Percentiles rank a stretch among this genome's conserved stretches.
Conservation (phyloP, 1,139 yeast species). For the Pichia terricola region DNA sequence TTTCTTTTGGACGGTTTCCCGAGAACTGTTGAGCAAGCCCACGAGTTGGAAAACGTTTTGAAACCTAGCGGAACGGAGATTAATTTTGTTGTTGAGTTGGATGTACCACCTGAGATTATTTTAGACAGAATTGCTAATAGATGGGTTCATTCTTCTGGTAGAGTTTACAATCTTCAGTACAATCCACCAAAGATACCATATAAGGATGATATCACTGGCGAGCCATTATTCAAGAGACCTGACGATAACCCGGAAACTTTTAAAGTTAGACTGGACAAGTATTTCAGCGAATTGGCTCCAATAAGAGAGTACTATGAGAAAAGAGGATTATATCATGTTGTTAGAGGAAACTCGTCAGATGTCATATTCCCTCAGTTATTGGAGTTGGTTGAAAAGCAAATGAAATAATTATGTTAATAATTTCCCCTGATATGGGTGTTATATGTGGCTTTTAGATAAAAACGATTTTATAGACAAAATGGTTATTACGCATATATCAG, state of each 20-base stretch:
- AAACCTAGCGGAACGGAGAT: constrained; percentile 31
- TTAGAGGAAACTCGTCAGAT: constrained; percentile 76
- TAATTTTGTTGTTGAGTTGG: constrained; percentile 72
- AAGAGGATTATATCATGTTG: constrained; percentile 44
- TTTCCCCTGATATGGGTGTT: no score
- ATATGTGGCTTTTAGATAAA: no score
- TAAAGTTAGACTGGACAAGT: constrained; percentile 53
- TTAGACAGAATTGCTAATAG: constrained; percentile 75
- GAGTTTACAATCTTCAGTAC: constrained; percentile 77
- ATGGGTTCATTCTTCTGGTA: constrained; percentile 83
- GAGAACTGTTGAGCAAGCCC: constrained; percentile 66
- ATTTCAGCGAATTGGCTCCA: constrained; percentile 51
- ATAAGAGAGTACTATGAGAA: constrained; percentile 50
- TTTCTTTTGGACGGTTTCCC: constrained; percentile 94
- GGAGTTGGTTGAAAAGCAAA: constrained; percentile 27
- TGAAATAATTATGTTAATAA: not conserved
- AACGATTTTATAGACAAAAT: no score
- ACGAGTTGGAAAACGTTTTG: constrained; percentile 42
- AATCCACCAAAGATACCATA: constrained; percentile 83
- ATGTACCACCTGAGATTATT: constrained; percentile 74
- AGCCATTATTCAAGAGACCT: constrained; percentile 63
- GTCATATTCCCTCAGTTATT: constrained; percentile 66
- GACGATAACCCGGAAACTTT: constrained; percentile 75
- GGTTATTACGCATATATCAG: no score
- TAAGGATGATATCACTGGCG: constrained; percentile 83